Evolutionary conservation across 257 asterid genomes (phyloP).

Genomic region (Datura wrightii): DNA sequence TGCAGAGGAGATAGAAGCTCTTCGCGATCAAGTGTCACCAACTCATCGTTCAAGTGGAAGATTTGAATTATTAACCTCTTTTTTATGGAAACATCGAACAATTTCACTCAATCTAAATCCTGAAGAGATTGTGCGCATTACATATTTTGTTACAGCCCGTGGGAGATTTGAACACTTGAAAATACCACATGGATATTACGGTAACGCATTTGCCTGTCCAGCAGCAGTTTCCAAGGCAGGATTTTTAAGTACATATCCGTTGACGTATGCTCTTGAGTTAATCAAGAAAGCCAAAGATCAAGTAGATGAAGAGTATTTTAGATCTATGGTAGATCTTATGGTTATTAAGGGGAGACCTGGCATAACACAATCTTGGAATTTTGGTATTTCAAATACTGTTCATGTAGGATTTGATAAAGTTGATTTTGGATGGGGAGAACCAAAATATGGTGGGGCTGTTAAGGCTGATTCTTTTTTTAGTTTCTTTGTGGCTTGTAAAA

Average conservation of each 20-base stretch:
- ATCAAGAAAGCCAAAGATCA: constrained; percentile 18
- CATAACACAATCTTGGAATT: background rate
- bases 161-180: background rate
- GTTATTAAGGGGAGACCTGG: constrained; percentile 32
- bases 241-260: constrained; percentile 13
- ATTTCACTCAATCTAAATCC: constrained; percentile 33
- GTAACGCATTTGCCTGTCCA: constrained; percentile 37
- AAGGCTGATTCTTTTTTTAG: background rate
- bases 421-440: constrained; percentile 38
- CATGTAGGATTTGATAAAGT: constrained; percentile 26
- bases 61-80: constrained; percentile 29
- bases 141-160: background rate
- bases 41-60: background rate
- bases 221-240: constrained; percentile 30
- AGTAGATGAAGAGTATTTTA: constrained; percentile 32
- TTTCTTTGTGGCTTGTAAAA: constrained; percentile 2
- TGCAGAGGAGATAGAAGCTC: constrained; percentile 30
- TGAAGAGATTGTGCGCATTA: constrained; percentile 13
- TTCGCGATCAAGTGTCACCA: background rate
- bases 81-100: constrained; percentile 37
- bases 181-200: constrained; percentile 39
- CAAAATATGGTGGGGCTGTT: constrained; percentile 26
- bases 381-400: background rate
- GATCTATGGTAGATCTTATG: constrained; percentile 39
- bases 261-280: constrained; percentile 33